Evolutionary conservation across 148 eudicot genomes (phyloP), one percentile per base, ranked within the genome.

Genomic region (Arctostaphylos glauca): DNA sequence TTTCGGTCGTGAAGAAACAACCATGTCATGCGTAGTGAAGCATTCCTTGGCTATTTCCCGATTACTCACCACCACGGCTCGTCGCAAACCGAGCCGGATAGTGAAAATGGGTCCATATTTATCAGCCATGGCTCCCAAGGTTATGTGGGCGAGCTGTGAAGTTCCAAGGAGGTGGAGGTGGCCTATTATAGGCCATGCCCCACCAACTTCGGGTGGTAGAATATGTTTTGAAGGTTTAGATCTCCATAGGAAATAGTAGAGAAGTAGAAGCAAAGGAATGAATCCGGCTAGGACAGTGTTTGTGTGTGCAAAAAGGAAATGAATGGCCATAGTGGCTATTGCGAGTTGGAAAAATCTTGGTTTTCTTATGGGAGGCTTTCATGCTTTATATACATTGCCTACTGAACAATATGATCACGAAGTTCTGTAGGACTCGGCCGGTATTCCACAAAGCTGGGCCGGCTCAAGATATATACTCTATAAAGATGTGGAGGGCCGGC

Each of bases 141-240:
- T 74, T 58, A 23, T 10, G 21, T 80, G 83, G 41, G 49, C 66
- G 6, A 80, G 86, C 48, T 73, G 56, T 2, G 74, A 13, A 1
- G 80, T 73, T 46, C 72, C 41, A 38, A 76, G 23, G 15, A 62
- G 21, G 60, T 58, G 86, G 41, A 84, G 79, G 60, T 84, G 86
- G 71, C 86, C 86, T 16, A 84, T 80, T 46, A 80, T 72, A 3
- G 86, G 86, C 86, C 86, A 84, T 49, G 79, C 43, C 0, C 81
- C 81, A 13, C 53, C 44, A 5, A 77, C 74, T 72, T 79, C 21
- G 3, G 80, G 80, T 6, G 49, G 49, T 31, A 19, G 41, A 7
- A 19, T 56, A 12, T 19, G 1, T 77, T 56, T 77, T 5, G n/a
- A 13, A 54, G 12, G 41, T 77, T 6, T 55, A 31, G n/a, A 77